Conservation (phyloP, 208 protist genomes). For the Angomonas desouzai region DNA sequence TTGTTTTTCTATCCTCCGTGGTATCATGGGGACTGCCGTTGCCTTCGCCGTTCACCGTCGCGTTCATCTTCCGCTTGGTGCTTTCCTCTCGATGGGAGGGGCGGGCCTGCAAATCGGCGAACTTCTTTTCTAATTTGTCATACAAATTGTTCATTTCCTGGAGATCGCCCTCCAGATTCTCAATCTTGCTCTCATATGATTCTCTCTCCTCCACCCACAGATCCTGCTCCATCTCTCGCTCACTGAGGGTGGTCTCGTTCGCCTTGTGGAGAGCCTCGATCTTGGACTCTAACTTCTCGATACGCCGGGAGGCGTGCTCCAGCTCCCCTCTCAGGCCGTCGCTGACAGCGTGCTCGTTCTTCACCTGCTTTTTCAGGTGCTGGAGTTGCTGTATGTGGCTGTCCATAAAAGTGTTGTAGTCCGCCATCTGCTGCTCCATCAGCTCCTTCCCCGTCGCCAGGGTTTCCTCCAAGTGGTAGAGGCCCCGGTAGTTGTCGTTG, state of each 20-base stretch:
- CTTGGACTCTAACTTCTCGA: conserved; percentile 4
- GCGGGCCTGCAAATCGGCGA: neutral
- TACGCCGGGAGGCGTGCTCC: neutral
- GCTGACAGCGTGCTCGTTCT: neutral
- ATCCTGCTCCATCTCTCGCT: conserved; percentile 1
- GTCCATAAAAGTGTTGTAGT: conserved; percentile 9
- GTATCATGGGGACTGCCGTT: neutral
- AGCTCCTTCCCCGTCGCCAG: conserved; percentile 15
- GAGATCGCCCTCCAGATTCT: neutral
- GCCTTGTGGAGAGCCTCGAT: conserved; percentile 1
- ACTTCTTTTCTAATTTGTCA: neutral
- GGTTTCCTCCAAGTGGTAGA: conserved; percentile 18
- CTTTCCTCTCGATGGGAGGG: neutral
- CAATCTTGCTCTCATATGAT: neutral
- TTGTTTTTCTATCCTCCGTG: neutral
- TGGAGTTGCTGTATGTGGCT: conserved; percentile 1
- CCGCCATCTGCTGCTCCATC: conserved; percentile 15
- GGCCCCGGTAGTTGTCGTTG: conserved; percentile 16
- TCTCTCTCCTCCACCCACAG: conserved; percentile 4
- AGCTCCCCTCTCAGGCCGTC: conserved; percentile 3
- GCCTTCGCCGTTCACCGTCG: neutral
- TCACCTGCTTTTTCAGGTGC: neutral
- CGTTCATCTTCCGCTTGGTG: neutral
- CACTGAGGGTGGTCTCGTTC: neutral
- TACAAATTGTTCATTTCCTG: neutral